Evolutionary conservation across 495 filamentous ascomycete genomes (phyloP).

Genomic region (Talaromyces stipitatus): DNA sequence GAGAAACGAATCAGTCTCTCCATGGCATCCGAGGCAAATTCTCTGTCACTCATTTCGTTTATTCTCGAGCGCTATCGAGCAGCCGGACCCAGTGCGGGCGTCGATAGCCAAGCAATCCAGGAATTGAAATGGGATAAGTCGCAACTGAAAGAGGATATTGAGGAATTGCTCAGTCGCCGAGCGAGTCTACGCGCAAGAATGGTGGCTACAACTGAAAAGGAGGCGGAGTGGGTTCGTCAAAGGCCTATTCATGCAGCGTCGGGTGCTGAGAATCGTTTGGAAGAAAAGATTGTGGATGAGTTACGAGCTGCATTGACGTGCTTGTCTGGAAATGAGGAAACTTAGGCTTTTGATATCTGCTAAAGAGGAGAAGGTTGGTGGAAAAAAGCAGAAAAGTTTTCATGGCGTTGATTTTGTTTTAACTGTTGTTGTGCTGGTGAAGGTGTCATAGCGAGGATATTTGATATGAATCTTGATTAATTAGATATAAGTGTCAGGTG

Average conservation of each 20-base stretch:
- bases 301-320: slow-evolving; percentile 40
- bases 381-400: background rate
- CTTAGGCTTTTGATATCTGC: background rate
- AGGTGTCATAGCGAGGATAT: background rate
- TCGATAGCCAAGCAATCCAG: slow-evolving; percentile 53
- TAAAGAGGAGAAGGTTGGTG: background rate
- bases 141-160: slow-evolving; percentile 67
- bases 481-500: background rate
- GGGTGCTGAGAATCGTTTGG: slow-evolving; percentile 51
- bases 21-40: slow-evolving; percentile 67
- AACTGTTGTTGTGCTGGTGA: background rate
- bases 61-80: slow-evolving; percentile 56
- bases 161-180: slow-evolving; percentile 59
- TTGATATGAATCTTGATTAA: background rate
- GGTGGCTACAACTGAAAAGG: slow-evolving; percentile 61
- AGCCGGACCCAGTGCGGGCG: slow-evolving; percentile 47
- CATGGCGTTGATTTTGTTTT: background rate
- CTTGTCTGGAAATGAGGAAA: slow-evolving; percentile 29
- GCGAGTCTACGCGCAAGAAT: slow-evolving; percentile 58
- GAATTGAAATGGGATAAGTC: slow-evolving; percentile 64
- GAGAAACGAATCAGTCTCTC: slow-evolving; percentile 54
- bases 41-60: slow-evolving; percentile 61
- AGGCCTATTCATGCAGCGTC: slow-evolving; percentile 27
- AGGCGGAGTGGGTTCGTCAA: slow-evolving; percentile 54
- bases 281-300: slow-evolving; percentile 64